A percentile compares a stretch with the other conserved stretches of the same genome.
phyloP scores from a whole-genome alignment of 2,329 filamentous ascomycete genomes.

The Fusarium sp. region DNA sequence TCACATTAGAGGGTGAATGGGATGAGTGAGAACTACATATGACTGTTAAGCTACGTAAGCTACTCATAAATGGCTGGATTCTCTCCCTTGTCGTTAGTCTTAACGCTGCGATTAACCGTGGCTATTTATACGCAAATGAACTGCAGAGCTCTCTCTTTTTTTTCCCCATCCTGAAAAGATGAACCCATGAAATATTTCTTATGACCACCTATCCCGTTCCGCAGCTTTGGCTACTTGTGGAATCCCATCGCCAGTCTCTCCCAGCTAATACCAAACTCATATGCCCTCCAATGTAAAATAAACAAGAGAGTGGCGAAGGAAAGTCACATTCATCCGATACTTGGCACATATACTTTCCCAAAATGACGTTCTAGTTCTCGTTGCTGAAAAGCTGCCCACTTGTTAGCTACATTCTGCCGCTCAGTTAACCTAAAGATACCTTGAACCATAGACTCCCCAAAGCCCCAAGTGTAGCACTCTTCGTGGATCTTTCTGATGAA shows the following conservation, averaged over 20 bases:
- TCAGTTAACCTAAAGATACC: neutral
- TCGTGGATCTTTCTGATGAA: neutral
- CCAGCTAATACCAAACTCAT: neutral
- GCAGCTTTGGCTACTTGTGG: too few species aligned
- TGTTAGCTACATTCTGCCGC: neutral
- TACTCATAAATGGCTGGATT: neutral
- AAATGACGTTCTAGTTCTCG: constrained; percentile 5
- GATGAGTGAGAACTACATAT: neutral
- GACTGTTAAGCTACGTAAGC: neutral
- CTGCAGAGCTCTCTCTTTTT: too few species aligned
- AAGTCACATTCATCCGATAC: neutral
- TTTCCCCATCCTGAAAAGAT: too few species aligned
- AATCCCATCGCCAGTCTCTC: neutral
- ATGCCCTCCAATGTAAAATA: too few species aligned
- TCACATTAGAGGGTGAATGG: neutral
- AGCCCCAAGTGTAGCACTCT: neutral
- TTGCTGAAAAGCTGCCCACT: neutral
- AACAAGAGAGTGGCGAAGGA: too few species aligned
- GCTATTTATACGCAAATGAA: neutral
- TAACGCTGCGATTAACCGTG: neutral
- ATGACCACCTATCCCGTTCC: neutral
- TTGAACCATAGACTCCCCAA: neutral
- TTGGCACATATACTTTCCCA: neutral
- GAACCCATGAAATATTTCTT: neutral
- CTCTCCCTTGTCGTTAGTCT: neutral